Evolutionary conservation across 768 basidiomycete genomes (phyloP), one percentile per base, ranked within the genome.

Genomic region (Collybia sordida): DNA sequence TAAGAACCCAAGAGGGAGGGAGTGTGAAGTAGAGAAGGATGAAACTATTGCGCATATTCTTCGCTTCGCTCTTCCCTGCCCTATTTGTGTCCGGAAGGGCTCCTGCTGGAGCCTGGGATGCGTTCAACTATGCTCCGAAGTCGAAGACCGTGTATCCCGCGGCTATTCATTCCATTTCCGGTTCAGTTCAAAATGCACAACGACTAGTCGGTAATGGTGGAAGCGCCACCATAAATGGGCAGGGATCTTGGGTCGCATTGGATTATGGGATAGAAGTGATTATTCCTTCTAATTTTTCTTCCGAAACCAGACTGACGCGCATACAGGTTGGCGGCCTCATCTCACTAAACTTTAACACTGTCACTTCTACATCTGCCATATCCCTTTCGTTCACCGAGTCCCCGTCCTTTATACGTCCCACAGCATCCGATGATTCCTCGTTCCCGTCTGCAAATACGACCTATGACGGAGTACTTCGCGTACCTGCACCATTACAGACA

Each of bases 361-460:
- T 67, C 14, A 56, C 70, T 0, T 48, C 67, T 0, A 51, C 56
- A 0, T 69, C 79, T 0, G 54, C 72, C 0, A 60, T 81, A 8
- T 72, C 79, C 0, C 72, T 84, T 27, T 75, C 81, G 0, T 84
- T 82, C 69, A 80, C 79, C 1, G 81, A 84, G 53, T 83, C 81
- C 0, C 75, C 81, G 0, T 43, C 66, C 34, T 82, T 81, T 67
- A 81, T 83, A 25, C 71, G 77, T 15, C 77, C 80, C 1, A 63
- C 65, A 2, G 71, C 73, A 1, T 81, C 81, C 0, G 81, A 82
- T 52, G 81, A 82, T 58, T 80, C 78, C 5, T 74, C 72, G 9
- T 74, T 69, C 38, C 77, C 80, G 23, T 72, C 75, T 46, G 67
- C 67, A 5, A 72, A 64, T 37, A 73, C 70, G 6, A 73, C 70